Percentiles rank a stretch among this genome's conserved stretches.
phyloP scores from a whole-genome alignment of 2,329 filamentous ascomycete genomes.

The Pseudogymnoascus sp. region DNA sequence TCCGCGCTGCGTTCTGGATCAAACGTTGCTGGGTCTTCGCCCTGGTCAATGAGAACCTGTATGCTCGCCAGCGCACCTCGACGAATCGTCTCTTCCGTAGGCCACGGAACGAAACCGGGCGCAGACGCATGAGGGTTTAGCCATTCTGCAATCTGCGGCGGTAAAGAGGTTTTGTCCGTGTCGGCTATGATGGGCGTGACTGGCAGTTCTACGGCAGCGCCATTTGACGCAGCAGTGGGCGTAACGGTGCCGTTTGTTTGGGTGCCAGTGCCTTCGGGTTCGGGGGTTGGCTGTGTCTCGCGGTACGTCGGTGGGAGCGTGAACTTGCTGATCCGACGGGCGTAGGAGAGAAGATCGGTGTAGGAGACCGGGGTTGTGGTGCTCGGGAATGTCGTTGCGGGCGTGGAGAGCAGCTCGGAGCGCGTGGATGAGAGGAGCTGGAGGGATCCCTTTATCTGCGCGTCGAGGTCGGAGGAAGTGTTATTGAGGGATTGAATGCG shows the following conservation, averaged over 20 bases:
- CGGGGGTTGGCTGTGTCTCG: slow-evolving; percentile 14
- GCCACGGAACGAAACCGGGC: slow-evolving; percentile 68
- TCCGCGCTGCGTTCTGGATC: slow-evolving; percentile 41
- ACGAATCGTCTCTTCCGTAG: slow-evolving; percentile 59
- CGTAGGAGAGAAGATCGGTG: slow-evolving; percentile 67
- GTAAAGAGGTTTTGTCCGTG: slow-evolving; percentile 22
- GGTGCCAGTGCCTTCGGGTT: slow-evolving; percentile 8
- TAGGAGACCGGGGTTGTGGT: slow-evolving; percentile 52
- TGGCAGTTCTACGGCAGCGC: slow-evolving; percentile 12
- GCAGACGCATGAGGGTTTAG: slow-evolving; percentile 47
- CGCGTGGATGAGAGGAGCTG: slow-evolving; percentile 62
- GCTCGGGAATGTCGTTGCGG: slow-evolving; percentile 46
- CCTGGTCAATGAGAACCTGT: slow-evolving; percentile 53
- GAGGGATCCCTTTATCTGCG: slow-evolving; percentile 63
- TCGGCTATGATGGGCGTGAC: slow-evolving; percentile 17
- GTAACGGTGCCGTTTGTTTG: slow-evolving; percentile 25
- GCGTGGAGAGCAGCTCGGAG: slow-evolving; percentile 59
- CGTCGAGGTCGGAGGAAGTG: slow-evolving; percentile 56
- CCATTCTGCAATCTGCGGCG: slow-evolving; percentile 29
- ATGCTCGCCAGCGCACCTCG: slow-evolving; percentile 57
- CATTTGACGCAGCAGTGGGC: slow-evolving; percentile 19
- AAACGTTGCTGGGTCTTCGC: slow-evolving; percentile 51
- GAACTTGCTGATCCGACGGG: slow-evolving; percentile 70
- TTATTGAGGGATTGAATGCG: slow-evolving; percentile 62
- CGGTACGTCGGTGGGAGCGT: slow-evolving; percentile 49